A percentile compares a stretch with the other conserved stretches of the same genome.
These are phyloP conservation scores for Actinidia chinensis DNA, from an alignment of 179 eudicot species.

Conservation along the genomic window DNA sequence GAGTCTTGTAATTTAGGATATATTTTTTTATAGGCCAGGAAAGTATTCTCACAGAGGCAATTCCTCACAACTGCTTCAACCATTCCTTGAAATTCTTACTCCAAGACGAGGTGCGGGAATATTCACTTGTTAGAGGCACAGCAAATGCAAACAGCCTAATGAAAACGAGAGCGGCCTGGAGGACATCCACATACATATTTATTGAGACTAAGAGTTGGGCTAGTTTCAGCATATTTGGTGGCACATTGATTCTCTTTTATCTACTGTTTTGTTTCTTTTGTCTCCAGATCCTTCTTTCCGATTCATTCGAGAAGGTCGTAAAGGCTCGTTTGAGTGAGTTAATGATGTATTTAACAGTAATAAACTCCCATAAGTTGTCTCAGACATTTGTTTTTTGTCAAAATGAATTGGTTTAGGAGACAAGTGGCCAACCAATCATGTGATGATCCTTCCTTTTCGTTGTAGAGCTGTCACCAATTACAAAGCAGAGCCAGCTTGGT, in stretches of 20 bases:
- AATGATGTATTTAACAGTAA: too few relatives aligned
- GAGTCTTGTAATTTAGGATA: background rate
- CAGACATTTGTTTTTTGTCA: background rate
- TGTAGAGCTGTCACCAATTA: conserved; percentile 8
- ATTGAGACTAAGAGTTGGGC: background rate
- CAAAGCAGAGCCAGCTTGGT: conserved; percentile 4
- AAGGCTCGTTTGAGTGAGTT: too few relatives aligned
- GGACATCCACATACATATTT: background rate
- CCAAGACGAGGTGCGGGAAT: conserved; percentile 4
- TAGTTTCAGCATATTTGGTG: background rate
- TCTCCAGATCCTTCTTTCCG: background rate
- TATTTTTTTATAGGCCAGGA: background rate
- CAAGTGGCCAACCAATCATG: background rate
- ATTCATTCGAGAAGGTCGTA: background rate
- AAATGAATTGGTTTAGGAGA: background rate
- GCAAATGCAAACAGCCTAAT: background rate
- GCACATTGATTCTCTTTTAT: background rate
- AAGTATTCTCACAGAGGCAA: background rate
- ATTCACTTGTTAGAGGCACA: background rate
- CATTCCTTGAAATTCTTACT: background rate
- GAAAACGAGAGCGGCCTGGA: background rate
- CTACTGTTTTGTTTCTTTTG: background rate
- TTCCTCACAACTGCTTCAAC: background rate
- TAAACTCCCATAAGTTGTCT: background rate
- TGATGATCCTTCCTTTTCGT: background rate